Evolutionary conservation across 176 grass and related monocot species (phyloP).

Genomic region (Musa schizocarpa): DNA sequence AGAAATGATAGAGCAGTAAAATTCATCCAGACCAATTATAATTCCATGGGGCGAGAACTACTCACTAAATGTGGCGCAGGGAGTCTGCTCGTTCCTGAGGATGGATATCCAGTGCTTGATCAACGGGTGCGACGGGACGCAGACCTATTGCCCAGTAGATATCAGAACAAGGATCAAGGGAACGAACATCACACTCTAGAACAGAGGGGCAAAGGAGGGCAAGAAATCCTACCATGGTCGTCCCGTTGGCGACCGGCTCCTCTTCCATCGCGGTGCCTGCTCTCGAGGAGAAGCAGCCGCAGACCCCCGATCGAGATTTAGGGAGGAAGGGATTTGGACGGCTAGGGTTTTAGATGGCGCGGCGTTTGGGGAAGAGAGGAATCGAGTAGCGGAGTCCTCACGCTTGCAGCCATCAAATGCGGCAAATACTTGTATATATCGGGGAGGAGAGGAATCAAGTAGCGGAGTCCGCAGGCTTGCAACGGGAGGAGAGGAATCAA

Average conservation of each 20-base stretch:
- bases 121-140: conserved; percentile 89
- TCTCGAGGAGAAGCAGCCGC: not conserved
- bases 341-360: not conserved
- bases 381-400: not conserved
- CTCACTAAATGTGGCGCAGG: conserved; percentile 82
- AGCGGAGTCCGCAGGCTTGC: not conserved
- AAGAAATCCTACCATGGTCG: not conserved
- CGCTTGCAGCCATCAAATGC: no score
- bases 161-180: not conserved
- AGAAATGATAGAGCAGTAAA: not conserved
- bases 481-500: not conserved
- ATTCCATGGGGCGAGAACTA: not conserved
- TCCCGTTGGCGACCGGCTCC: not conserved
- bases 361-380: not conserved
- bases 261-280: not conserved
- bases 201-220: not conserved
- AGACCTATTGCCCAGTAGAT: conserved; percentile 29
- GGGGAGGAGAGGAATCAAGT: not conserved
- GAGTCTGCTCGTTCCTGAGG: conserved; percentile 87
- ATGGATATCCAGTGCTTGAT: conserved; percentile 97
- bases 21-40: not conserved
- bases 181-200: not conserved
- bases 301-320: not conserved
- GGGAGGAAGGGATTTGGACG: not conserved
- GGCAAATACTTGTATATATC: no score